These are phyloP conservation scores for Cicer cuneatum DNA, from an alignment of 306 rosid genomes.

Conservation along the genomic window DNA sequence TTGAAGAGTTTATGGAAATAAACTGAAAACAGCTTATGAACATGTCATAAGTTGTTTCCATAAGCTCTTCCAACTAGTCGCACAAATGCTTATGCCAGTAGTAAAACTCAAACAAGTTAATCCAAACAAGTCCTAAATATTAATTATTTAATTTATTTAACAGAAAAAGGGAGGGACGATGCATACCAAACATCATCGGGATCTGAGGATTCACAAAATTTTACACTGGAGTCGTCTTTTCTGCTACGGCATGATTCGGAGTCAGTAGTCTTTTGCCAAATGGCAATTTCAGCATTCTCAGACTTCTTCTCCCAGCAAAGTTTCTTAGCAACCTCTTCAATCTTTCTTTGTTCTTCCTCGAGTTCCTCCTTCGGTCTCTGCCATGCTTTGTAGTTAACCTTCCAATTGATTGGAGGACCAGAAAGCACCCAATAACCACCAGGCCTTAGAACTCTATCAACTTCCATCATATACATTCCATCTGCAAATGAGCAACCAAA, in stretches of 20 bases:
- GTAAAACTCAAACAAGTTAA: too few relatives aligned
- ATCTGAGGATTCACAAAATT: slow-evolving; percentile 64
- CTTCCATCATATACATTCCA: slow-evolving; percentile 90
- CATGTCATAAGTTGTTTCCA: too few relatives aligned
- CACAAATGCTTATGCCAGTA: too few relatives aligned
- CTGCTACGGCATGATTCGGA: slow-evolving; percentile 69
- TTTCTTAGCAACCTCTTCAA: slow-evolving; percentile 80
- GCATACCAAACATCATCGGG: slow-evolving; percentile 80
- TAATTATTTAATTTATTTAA: too few relatives aligned
- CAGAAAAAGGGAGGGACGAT: background rate
- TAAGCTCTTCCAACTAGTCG: too few relatives aligned
- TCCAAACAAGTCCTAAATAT: too few relatives aligned
- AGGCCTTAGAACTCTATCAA: slow-evolving; percentile 94
- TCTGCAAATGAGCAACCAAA: slow-evolving; percentile 50
- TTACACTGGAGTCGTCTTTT: slow-evolving; percentile 65
- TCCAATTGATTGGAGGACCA: slow-evolving; percentile 98
- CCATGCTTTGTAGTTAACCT: slow-evolving; percentile 78
- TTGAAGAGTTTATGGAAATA: too few relatives aligned
- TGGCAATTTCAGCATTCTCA: slow-evolving; percentile 82
- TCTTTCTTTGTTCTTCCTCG: slow-evolving; percentile 77
- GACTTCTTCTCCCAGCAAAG: slow-evolving; percentile 98
- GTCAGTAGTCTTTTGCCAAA: slow-evolving; percentile 83
- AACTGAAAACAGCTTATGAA: too few relatives aligned
- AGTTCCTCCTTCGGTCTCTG: slow-evolving; percentile 89
- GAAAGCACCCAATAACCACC: slow-evolving; percentile 99